Evolutionary conservation across 768 basidiomycete genomes (phyloP), one percentile per base, ranked within the genome.

Genomic region (Coprinellus micaceus): DNA sequence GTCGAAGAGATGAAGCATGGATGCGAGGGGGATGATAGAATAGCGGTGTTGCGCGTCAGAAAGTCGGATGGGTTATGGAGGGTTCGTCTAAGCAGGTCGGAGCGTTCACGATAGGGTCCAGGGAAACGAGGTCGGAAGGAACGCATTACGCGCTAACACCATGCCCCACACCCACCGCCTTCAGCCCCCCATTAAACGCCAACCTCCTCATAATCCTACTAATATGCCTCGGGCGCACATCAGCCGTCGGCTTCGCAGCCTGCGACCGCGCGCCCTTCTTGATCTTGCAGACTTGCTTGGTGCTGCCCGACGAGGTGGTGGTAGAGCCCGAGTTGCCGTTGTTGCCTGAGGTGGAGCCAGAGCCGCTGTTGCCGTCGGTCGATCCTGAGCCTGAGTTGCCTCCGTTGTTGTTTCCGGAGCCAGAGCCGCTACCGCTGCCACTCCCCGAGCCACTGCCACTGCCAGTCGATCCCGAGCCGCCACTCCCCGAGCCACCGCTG

Each of bases 141-240:
- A n/a, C n/a, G n/a, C n/a, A 37, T 37, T 37, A 37, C 9, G 36
- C 36, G 36, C 36, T 37, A 17, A 37, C 36, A 9, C 17, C 9
- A 17, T 37, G 36, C n/a, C n/a, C n/a, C n/a, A n/a, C n/a, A n/a
- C 17, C 9, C 36, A 37, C 36, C 36, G 36, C 19, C 44, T 13
- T 46, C 44, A 24, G 25, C n/a, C n/a, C 19, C 44, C 44, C 44
- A 5, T 46, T 62, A 19, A 69, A 60, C 4, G 63, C 64, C 4
- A 72, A 55, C 4, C 64, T 58, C 28, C 73, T 63, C 71, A 74
- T 72, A 53, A 73, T 63, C 10, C 73, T 66, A 61, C 69, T 71
- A 60, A 72, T 29, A 40, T 69, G 68, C 12, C 65, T 61, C 9
- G 71, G 69, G 49, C 65, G 64, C 41, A 49, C 17, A 10, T 40